These are phyloP conservation scores for Cutaneotrichosporon daszewskae DNA, from an alignment of 1,284 basidiomycete genomes.

Conservation along the genomic window DNA sequence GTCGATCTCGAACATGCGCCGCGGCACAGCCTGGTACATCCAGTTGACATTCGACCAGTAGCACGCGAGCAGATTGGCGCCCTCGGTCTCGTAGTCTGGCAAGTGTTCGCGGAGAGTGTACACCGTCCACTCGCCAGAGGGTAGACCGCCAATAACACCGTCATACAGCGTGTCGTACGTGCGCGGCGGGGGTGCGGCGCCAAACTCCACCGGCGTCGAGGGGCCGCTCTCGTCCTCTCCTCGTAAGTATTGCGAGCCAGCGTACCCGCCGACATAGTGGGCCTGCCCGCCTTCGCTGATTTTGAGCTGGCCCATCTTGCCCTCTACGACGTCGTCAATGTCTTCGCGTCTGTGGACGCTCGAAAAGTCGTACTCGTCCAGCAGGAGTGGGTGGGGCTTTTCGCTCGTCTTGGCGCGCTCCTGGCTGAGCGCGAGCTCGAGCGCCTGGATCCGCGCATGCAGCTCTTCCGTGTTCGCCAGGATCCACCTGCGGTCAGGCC, in stretches of 20 bases:
- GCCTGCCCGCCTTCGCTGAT: conserved; percentile 33
- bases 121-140: no score
- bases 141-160: not conserved
- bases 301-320: conserved; percentile 41
- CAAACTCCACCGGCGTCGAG: not conserved
- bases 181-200: no score
- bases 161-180: not conserved
- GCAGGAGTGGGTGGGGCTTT: conserved; percentile 33
- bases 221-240: conserved; percentile 17
- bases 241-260: conserved; percentile 31
- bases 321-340: conserved; percentile 25
- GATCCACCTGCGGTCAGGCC: conserved; percentile 28
- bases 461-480: conserved; percentile 43
- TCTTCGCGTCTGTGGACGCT: no score
- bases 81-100: conserved; percentile 41
- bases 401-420: conserved; percentile 12
- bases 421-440: conserved; percentile 42
- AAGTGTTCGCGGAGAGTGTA: conserved; percentile 13
- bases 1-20: conserved; percentile 40
- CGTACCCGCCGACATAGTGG: conserved; percentile 39
- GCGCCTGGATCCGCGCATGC: conserved; percentile 35
- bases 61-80: conserved; percentile 26
- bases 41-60: conserved; percentile 48
- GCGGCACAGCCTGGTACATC: conserved; percentile 44
- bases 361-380: conserved; percentile 30